Conservation (phyloP, 768 basidiomycete species). For the Obba rivulosa region DNA sequence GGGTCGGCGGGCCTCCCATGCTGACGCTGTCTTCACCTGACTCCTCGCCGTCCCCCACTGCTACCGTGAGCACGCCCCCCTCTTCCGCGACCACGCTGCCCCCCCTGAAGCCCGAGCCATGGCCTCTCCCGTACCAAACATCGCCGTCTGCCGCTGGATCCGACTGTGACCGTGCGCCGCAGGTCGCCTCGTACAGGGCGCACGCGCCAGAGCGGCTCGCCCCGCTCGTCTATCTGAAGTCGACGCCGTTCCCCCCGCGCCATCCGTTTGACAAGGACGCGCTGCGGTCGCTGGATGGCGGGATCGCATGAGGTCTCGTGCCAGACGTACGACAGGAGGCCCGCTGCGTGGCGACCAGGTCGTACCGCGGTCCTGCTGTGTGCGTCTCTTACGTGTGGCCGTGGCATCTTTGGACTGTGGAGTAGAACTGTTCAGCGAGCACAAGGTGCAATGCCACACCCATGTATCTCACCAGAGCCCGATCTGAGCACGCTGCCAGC, state of each 20-base stretch:
- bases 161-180: neutral
- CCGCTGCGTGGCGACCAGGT: too few species aligned
- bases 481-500: too few species aligned
- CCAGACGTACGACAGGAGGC: too few species aligned
- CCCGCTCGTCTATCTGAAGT: conserved; percentile 59
- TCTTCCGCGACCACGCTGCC: conserved; percentile 4
- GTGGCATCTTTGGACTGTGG: too few species aligned
- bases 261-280: conserved; percentile 71
- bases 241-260: conserved; percentile 52
- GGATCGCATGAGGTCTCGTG: conserved; percentile 3
- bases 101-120: conserved; percentile 10
- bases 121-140: conserved; percentile 3
- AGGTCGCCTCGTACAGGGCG: conserved; percentile 12
- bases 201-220: conserved; percentile 35
- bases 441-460: too few species aligned
- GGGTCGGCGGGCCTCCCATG: neutral
- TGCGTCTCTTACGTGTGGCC: too few species aligned
- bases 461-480: too few species aligned
- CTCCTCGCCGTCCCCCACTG: neutral
- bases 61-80: neutral
- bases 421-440: too few species aligned
- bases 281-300: conserved; percentile 35
- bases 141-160: too few species aligned
- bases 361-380: too few species aligned
- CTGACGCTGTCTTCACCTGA: neutral